Conservation (phyloP, 768 basidiomycete genomes). For the Glaciozyma antarctica region DNA sequence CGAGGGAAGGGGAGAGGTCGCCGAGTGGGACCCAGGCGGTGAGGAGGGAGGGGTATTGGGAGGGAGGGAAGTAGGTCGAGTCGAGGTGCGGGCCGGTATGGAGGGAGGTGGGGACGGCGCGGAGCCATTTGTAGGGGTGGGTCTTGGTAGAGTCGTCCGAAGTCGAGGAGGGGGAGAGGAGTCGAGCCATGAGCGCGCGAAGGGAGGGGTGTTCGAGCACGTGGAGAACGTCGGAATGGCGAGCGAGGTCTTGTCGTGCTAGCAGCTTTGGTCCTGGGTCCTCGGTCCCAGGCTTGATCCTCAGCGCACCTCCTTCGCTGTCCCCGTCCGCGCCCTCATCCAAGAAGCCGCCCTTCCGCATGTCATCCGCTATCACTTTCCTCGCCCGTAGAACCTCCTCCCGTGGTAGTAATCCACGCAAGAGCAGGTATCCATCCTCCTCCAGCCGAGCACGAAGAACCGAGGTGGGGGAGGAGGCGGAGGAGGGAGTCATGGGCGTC, state of each 20-base stretch:
- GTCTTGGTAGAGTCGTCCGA: neutral
- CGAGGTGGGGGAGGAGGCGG: too few relatives aligned
- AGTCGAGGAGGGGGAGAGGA: slow-evolving; percentile 10
- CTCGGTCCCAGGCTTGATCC: too few relatives aligned
- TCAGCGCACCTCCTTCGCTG: too few relatives aligned
- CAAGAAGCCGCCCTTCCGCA: too few relatives aligned
- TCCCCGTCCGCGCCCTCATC: too few relatives aligned
- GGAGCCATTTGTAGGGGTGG: slow-evolving; percentile 11
- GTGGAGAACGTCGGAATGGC: slow-evolving; percentile 50
- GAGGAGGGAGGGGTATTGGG: slow-evolving; percentile 1
- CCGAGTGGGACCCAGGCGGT: slow-evolving; percentile 2
- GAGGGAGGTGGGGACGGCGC: neutral
- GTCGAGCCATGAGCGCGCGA: slow-evolving; percentile 15
- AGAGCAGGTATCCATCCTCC: too few relatives aligned
- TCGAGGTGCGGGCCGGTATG: slow-evolving; percentile 2
- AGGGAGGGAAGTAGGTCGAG: slow-evolving; percentile 3
- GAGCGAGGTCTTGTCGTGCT: slow-evolving; percentile 5
- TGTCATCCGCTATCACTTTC: too few relatives aligned
- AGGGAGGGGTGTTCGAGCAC: slow-evolving; percentile 45
- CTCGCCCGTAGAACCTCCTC: too few relatives aligned
- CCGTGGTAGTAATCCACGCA: too few relatives aligned
- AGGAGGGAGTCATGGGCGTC: too few relatives aligned
- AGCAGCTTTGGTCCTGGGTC: slow-evolving; percentile 1
- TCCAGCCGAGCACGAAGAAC: too few relatives aligned
- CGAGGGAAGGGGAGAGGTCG: neutral